phyloP scores from a whole-genome alignment of 1,284 basidiomycete genomes.

The Trichosporon ovoides region DNA sequence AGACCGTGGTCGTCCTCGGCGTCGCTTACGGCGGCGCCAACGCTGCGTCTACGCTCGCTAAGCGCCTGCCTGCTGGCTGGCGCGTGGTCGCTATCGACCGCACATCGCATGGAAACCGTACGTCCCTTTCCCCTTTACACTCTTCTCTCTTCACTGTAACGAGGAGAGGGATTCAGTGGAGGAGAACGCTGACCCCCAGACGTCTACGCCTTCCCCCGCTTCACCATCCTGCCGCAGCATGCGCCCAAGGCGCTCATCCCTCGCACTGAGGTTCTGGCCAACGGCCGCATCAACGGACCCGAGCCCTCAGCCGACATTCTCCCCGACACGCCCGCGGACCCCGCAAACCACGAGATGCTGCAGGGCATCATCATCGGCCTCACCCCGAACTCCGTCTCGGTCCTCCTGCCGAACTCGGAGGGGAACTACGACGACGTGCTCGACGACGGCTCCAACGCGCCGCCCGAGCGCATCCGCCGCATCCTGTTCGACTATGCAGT shows the following conservation, averaged over 20 bases:
- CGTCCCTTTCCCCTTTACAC: too few relatives aligned
- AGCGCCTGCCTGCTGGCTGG: slow-evolving; percentile 58
- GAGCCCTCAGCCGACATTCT: not conserved
- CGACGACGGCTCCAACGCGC: slow-evolving; percentile 12
- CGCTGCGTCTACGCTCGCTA: slow-evolving; percentile 58
- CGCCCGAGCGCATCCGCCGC: slow-evolving; percentile 17
- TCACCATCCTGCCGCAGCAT: slow-evolving; percentile 48
- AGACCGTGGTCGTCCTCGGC: slow-evolving; percentile 58
- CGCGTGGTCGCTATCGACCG: slow-evolving; percentile 64
- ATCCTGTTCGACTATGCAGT: slow-evolving; percentile 50
- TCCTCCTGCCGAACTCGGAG: slow-evolving; percentile 38
- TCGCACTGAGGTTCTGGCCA: slow-evolving; percentile 53
- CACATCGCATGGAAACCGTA: slow-evolving; percentile 55
- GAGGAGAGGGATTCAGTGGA: too few relatives aligned
- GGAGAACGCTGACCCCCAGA: slow-evolving; percentile 28
- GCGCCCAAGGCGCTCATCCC: slow-evolving; percentile 61
- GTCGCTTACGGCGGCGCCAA: slow-evolving; percentile 57
- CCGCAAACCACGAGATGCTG: slow-evolving; percentile 34
- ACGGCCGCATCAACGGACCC: slow-evolving; percentile 7
- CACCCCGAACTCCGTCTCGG: slow-evolving; percentile 51
- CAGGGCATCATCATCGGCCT: slow-evolving; percentile 55
- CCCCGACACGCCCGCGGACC: slow-evolving; percentile 30
- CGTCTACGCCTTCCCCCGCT: slow-evolving; percentile 53
- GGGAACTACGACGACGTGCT: slow-evolving; percentile 16
- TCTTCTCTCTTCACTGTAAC: too few relatives aligned